Conservation (phyloP, 1,139 yeast species). For the Hanseniaspora gamundiae region DNA sequence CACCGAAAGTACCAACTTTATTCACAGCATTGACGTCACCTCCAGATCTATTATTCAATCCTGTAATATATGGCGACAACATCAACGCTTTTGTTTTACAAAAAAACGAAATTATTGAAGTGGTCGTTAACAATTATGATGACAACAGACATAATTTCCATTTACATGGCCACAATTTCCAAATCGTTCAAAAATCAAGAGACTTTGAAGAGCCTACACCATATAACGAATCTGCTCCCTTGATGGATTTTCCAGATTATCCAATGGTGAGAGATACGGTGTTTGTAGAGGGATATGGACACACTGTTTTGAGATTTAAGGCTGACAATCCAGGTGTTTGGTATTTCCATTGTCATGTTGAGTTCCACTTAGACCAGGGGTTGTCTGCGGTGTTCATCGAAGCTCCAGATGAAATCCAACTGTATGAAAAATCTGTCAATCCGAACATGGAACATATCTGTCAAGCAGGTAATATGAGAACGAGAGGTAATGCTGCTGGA, state of each 20-base stretch:
- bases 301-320: conserved; percentile 51
- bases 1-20: conserved; percentile 58
- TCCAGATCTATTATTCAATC: conserved; percentile 34
- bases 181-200: conserved; percentile 47
- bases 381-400: conserved; percentile 56
- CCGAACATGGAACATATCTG: conserved; percentile 27
- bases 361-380: conserved; percentile 75
- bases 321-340: conserved; percentile 79
- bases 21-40: conserved; percentile 39
- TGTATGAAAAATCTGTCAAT: conserved; percentile 26
- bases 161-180: conserved; percentile 69
- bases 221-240: conserved; percentile 34
- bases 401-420: conserved; percentile 44
- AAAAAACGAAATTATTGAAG: conserved; percentile 49
- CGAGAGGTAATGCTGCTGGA: conserved; percentile 64
- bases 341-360: conserved; percentile 77
- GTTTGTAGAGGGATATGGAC: conserved; percentile 51
- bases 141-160: conserved; percentile 77
- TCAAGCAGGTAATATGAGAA: conserved; percentile 31
- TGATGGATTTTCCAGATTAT: conserved; percentile 38
- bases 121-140: conserved; percentile 60
- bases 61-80: conserved; percentile 53
- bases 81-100: conserved; percentile 51
- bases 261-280: conserved; percentile 61
- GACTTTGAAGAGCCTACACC: conserved; percentile 38